Evolutionary conservation across 257 asterid genomes (phyloP).

Genomic region (Solanum bukasovii): DNA sequence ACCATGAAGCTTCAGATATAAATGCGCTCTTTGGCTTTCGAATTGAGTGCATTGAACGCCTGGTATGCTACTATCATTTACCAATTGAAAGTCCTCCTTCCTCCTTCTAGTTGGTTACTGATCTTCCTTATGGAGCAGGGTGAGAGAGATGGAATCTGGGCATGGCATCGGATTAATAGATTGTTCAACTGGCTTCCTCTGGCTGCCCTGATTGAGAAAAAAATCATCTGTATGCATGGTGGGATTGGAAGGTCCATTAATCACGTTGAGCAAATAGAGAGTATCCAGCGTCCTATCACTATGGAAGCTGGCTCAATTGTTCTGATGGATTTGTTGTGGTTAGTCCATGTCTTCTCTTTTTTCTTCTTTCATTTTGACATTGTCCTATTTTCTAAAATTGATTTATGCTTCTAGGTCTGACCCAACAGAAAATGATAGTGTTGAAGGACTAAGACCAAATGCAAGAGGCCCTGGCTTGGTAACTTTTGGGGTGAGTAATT

Average conservation of each 20-base stretch:
- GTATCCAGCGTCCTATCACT: slow-evolving; percentile 92
- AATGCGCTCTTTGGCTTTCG: slow-evolving; percentile 98
- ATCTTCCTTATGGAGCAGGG: slow-evolving; percentile 47
- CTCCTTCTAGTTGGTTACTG: neutral
- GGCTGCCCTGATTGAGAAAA: slow-evolving; percentile 94
- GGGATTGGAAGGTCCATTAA: slow-evolving; percentile 98
- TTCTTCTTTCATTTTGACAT: neutral
- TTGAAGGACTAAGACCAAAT: slow-evolving; percentile 95
- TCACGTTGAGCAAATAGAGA: slow-evolving; percentile 91
- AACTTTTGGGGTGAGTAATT: slow-evolving; percentile 84
- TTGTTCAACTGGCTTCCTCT: slow-evolving; percentile 98
- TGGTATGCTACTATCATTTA: slow-evolving; percentile 36
- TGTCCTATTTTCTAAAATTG: neutral
- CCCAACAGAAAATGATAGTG: slow-evolving; percentile 99
- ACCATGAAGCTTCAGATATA: slow-evolving; percentile 99
- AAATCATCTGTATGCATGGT: slow-evolving; percentile 97
- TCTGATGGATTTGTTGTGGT: slow-evolving; percentile 97
- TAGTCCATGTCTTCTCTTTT: slow-evolving; percentile 9
- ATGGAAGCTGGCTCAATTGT: slow-evolving; percentile 98
- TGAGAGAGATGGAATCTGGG: slow-evolving; percentile 99
- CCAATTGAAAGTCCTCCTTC: neutral
- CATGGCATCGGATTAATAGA: slow-evolving; percentile 94
- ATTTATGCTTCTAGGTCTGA: slow-evolving; percentile 72
- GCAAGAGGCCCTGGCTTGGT: slow-evolving; percentile 99
- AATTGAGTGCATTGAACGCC: slow-evolving; percentile 96